A percentile compares a stretch with the other conserved stretches of the same genome.
phyloP scores from a whole-genome alignment of 73 alveolate species.

The Tetrahymena elliotti region DNA sequence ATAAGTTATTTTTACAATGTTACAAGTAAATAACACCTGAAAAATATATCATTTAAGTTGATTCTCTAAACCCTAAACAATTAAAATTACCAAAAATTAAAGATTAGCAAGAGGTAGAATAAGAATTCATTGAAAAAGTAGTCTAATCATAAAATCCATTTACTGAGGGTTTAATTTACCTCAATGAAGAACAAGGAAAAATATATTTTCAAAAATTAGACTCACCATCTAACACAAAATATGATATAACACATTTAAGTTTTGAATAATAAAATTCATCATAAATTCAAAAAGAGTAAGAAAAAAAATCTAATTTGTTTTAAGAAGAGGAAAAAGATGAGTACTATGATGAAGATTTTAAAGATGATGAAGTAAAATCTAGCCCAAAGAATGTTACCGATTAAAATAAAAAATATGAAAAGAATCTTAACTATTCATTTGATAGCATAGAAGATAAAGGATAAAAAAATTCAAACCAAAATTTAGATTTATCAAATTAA shows the following conservation, averaged over 20 bases:
- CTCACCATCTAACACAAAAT: too few relatives aligned
- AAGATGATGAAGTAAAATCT: not conserved
- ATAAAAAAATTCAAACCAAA: not conserved
- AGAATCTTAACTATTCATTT: not conserved
- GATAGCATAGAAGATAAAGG: not conserved
- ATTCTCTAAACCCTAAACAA: not conserved
- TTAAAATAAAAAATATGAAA: not conserved
- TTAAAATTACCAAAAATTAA: not conserved
- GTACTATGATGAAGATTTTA: not conserved
- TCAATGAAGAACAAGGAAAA: not conserved
- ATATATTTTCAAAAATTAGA: not conserved
- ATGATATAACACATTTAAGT: not conserved
- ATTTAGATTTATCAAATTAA: not conserved
- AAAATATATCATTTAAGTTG: not conserved
- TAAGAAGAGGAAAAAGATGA: not conserved
- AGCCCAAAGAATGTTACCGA: not conserved
- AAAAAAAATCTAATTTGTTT: not conserved
- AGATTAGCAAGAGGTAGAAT: not conserved
- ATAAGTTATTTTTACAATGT: not conserved
- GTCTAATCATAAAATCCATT: not conserved
- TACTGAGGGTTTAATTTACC: not conserved
- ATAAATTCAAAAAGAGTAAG: not conserved
- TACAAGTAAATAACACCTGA: not conserved
- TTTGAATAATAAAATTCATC: not conserved
- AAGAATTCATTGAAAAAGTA: not conserved